Evolutionary conservation across 2,329 filamentous ascomycete genomes (phyloP).

Genomic region (Metarhizium robertsii): DNA sequence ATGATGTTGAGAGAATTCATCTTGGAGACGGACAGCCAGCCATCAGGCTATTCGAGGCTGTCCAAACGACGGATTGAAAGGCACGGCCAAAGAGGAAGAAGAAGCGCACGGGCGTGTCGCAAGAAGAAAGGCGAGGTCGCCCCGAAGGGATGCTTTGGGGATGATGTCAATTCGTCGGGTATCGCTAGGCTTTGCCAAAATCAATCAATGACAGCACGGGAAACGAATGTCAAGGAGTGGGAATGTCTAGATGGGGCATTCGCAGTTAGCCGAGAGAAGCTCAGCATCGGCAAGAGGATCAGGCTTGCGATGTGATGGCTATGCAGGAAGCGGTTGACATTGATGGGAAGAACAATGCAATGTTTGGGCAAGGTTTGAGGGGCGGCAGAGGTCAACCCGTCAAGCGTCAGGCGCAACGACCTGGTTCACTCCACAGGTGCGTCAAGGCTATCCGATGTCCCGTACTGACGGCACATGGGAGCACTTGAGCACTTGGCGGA

Average conservation of each 20-base stretch:
- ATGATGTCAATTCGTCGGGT: slow-evolving; percentile 1
- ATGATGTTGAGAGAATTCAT: slow-evolving; percentile 98
- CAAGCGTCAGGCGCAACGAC: too few relatives aligned
- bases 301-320: slow-evolving; percentile 4
- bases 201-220: not conserved
- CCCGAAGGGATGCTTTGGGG: not conserved
- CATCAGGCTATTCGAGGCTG: slow-evolving; percentile 31
- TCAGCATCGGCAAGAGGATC: not conserved
- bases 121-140: not conserved
- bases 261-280: not conserved
- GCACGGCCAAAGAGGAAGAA: not conserved
- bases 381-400: not conserved
- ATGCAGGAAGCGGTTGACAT: slow-evolving; percentile 2
- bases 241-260: not conserved
- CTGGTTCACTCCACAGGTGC: too few relatives aligned
- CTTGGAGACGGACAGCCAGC: slow-evolving; percentile 45
- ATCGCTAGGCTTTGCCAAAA: not conserved
- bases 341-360: not conserved
- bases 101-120: slow-evolving; percentile 1
- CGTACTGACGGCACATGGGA: too few relatives aligned
- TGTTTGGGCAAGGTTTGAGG: slow-evolving; percentile 3
- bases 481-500: too few relatives aligned
- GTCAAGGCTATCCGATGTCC: too few relatives aligned
- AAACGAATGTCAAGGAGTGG: not conserved
- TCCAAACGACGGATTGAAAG: not conserved